phyloP scores from a whole-genome alignment of 345 rosid species.

The Moringa oleifera region DNA sequence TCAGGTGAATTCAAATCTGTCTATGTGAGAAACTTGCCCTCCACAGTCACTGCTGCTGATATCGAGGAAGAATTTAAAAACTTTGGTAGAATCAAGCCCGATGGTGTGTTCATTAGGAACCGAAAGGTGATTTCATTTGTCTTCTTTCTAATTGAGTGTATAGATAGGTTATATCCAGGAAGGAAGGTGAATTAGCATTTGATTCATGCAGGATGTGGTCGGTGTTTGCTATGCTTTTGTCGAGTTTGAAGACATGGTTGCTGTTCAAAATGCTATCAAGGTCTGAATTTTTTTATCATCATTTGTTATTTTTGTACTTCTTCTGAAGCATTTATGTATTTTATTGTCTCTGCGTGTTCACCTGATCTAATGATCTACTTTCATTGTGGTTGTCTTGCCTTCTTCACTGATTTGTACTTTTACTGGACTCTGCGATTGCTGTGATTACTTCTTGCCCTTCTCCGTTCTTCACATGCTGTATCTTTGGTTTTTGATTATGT shows the following conservation, averaged over 20 bases:
- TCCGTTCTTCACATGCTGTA: too few species aligned
- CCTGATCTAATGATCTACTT: not conserved
- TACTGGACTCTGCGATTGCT: too few species aligned
- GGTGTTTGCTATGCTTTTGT: conserved; percentile 98
- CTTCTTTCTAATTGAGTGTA: not conserved
- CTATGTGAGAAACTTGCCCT: conserved; percentile 92
- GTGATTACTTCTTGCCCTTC: too few species aligned
- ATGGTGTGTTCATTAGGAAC: conserved; percentile 80
- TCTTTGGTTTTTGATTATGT: not conserved
- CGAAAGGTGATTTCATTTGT: conserved; percentile 58
- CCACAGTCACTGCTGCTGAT: conserved; percentile 67
- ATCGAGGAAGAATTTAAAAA: conserved; percentile 78
- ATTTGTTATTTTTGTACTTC: too few species aligned
- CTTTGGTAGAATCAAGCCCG: conserved; percentile 85
- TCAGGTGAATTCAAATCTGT: conserved; percentile 88
- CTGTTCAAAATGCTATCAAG: conserved; percentile 91
- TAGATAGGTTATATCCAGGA: not conserved
- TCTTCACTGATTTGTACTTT: too few species aligned
- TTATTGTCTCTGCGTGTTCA: not conserved
- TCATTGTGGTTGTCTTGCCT: too few species aligned
- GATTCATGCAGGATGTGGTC: conserved; percentile 60
- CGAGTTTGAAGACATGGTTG: conserved; percentile 80
- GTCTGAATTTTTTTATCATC: conserved; percentile 27
- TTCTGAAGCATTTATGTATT: too few species aligned
- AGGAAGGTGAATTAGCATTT: conserved; percentile 16